phyloP scores from a whole-genome alignment of 2,329 filamentous ascomycete genomes.

The Cladosporium austrohemisphaericum region DNA sequence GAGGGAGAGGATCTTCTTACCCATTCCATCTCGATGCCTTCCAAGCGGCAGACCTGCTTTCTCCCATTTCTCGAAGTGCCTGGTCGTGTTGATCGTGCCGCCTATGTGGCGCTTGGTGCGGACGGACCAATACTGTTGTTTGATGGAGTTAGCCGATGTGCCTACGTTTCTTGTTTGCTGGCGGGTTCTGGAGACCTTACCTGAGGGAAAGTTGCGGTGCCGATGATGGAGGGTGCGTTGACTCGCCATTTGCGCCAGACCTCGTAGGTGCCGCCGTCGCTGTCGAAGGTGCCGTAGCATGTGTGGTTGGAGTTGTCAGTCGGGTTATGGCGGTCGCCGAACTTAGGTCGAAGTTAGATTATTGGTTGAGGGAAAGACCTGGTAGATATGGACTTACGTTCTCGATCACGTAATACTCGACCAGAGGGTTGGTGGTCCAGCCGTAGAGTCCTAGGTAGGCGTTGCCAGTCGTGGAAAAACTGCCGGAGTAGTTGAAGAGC shows the following conservation, averaged over 20 bases:
- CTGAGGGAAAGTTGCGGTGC: slow-evolving; percentile 40
- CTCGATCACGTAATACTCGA: slow-evolving; percentile 59
- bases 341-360: too few species aligned
- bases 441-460: slow-evolving; percentile 55
- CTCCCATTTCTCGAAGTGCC: slow-evolving; percentile 28
- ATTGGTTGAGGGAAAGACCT: too few species aligned
- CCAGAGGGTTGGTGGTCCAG: slow-evolving; percentile 52
- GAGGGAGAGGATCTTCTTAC: too few species aligned
- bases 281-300: slow-evolving; percentile 49
- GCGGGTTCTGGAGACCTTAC: slow-evolving; percentile 44
- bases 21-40: slow-evolving; percentile 22
- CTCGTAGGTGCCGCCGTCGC: slow-evolving; percentile 54
- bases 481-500: slow-evolving; percentile 49
- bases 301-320: slow-evolving; percentile 40
- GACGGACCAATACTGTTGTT: slow-evolving; percentile 41
- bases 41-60: slow-evolving; percentile 25
- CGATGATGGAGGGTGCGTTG: slow-evolving; percentile 40
- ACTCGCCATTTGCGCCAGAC: slow-evolving; percentile 46
- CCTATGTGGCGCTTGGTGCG: slow-evolving; percentile 32
- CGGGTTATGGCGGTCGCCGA: slow-evolving; percentile 46
- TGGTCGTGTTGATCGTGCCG: slow-evolving; percentile 27
- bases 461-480: slow-evolving; percentile 43
- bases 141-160: slow-evolving; percentile 10
- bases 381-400: too few species aligned
- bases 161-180: neutral